Evolutionary conservation across 2,329 filamentous ascomycete species (phyloP), one percentile per base, ranked within the genome.

Genomic region (Thermothelomyces thermophilus): DNA sequence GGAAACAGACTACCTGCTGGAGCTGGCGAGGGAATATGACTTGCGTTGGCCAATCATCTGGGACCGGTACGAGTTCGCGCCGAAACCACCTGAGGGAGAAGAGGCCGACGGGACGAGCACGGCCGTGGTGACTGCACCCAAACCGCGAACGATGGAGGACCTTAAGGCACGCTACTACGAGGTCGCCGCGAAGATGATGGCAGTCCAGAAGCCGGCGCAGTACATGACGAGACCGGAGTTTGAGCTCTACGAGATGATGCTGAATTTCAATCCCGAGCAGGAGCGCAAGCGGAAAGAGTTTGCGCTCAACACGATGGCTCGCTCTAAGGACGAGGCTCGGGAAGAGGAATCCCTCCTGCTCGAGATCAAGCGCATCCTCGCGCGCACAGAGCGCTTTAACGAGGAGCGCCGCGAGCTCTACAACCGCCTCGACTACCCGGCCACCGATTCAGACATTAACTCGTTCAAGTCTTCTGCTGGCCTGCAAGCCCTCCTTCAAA

Each of bases 141-240:
- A 75, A 50, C 66, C 64, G 7, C 81, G 93, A 36, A 83, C 81
- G 1, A 82, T 96, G 74, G 93, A 98, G 66, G 89, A 95, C 54
- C 73, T 98, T 53, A 98, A 98, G 67, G 79, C 84, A 14, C 80
- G 93, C 46, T 97, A 95, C 70, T 98, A 97, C 68, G 80, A 84
- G 48, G 81, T 97, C 31, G 87, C 86, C 2, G 85, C 87, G 8
- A 86, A 83, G 61, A 84, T 93, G 74, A 87, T 95, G 74, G 83
- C 84, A 2, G 72, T 88, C 6, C 80, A 88, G 60, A 90, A 87
- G 51, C 87, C 88, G 0, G 81, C 86, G 0, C 84, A 87, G 53
- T 87, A 82, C 66, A 97, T 98, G 93, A 89, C 87, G 20, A 82
- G 84, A 35, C 75, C 85, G 2, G 90, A 98, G 65, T 95, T 88